phyloP scores from a whole-genome alignment of 2,329 filamentous ascomycete species.

The Neofusicoccum ribis region DNA sequence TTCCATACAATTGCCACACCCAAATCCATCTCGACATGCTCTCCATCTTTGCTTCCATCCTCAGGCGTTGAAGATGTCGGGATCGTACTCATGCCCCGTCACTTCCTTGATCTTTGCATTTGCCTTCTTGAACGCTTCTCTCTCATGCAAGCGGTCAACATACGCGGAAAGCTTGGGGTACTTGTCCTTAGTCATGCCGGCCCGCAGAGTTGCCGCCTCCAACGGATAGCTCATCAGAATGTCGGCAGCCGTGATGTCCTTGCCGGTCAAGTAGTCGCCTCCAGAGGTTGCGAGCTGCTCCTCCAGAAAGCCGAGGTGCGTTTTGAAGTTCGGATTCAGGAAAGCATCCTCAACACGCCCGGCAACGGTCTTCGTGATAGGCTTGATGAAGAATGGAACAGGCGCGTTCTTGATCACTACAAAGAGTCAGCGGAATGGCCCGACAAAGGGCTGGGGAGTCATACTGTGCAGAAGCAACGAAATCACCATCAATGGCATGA shows the following conservation, averaged over 20 bases:
- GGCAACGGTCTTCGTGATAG: slow-evolving; percentile 59
- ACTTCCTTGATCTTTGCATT: slow-evolving; percentile 51
- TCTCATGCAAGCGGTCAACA: slow-evolving; percentile 45
- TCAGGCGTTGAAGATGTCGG: slow-evolving; percentile 20
- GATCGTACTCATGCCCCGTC: slow-evolving; percentile 38
- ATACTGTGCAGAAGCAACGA: slow-evolving; percentile 61
- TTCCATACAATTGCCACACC: too few relatives aligned
- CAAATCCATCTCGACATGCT: neutral
- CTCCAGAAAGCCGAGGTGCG: slow-evolving; percentile 54
- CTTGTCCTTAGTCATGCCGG: slow-evolving; percentile 41
- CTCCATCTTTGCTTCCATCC: too few relatives aligned
- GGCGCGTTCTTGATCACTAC: slow-evolving; percentile 51
- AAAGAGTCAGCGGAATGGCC: neutral
- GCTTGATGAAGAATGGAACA: slow-evolving; percentile 69
- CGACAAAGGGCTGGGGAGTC: slow-evolving; percentile 25
- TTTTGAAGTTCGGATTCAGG: slow-evolving; percentile 49
- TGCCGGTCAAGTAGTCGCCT: slow-evolving; percentile 54
- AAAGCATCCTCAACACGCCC: slow-evolving; percentile 47
- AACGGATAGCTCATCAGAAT: slow-evolving; percentile 55
- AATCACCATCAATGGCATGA: slow-evolving; percentile 72
- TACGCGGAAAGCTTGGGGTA: slow-evolving; percentile 52
- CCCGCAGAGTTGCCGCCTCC: slow-evolving; percentile 42
- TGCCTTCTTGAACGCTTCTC: slow-evolving; percentile 49
- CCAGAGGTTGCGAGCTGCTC: slow-evolving; percentile 47
- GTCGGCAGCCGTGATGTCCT: slow-evolving; percentile 52